Evolutionary conservation across 108 stramenopile species (phyloP), one percentile per base, ranked within the genome.

Genomic region (Thalassiosira profunda): DNA sequence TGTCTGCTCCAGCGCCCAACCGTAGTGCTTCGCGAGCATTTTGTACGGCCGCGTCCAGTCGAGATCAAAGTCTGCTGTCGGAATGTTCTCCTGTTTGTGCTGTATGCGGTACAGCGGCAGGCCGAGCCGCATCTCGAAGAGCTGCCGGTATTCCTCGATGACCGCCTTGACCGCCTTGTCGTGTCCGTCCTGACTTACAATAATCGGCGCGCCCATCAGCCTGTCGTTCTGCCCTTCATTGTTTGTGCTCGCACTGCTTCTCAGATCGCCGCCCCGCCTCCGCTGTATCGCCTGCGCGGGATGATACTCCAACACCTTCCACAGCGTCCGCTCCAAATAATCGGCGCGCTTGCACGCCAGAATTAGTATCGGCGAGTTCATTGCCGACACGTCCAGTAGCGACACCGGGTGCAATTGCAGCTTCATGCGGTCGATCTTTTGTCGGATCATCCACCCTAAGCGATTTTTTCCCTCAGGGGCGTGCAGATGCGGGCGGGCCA

Each of bases 121-220:
- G 17, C 71, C 80, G 11, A 75, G 49, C 21, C 61, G 61, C 10
- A 18, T 74, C 40, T 80, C 65, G 36, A 88, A 89, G 58, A 75
- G 59, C 25, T 56, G 18, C 28, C 65, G 36, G 48, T 74, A 89
- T 15, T 72, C 58, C 49, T 67, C 30, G 45, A 90, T 80, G 15
- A 87, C 85, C 2, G 47, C 44, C 24, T 49, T 43, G 21, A 92
- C 88, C n/a, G 38, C 75, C 1, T 44, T 25, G 11, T 82, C 60
- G 7, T 56, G 23, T n/a, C 94, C 94, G 80, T 97, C 96, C 70
- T 93, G 88, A 12, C 92, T 92, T 35, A 97, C 54, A 12, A 95
- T 66, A 17, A 95, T 54, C 0, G 88, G 91, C 17, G 88, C 79
- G 8, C 89, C 89, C 17, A 86, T 58, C 7, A 63, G 64, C 62